Evolutionary conservation across 208 protist genomes (phyloP), one percentile per base, ranked within the genome.

Genomic region (Crithidia brevicula): DNA sequence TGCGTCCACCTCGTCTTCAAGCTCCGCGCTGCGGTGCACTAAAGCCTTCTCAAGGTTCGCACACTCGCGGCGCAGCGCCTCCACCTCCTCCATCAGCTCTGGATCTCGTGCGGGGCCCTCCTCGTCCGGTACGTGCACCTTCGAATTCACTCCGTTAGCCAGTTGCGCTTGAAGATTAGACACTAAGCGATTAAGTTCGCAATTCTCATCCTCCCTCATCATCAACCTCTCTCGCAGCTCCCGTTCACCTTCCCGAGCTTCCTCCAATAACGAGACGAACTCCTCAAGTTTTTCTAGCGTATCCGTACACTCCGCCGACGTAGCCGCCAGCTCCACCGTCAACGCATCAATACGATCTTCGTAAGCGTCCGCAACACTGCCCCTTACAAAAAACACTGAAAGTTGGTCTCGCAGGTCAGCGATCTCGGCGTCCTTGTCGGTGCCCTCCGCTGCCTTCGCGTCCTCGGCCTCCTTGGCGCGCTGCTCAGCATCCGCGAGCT

Each of bases 241-340:
- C 15, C 72, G 46, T 56, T 89, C 88, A 5, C 76, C 72, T 23
- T 77, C 71, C 0, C 84, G 74, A 11, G 84, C 73, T 15, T 52
- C 75, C 46, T 91, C 85, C 30, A 89, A 53, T n/a, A 89, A 50
- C 4, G 23, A 22, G 7, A 90, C 79, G 73, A 86, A 89, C 40
- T 93, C 83, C 58, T 90, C 83, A 8, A 93, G 57, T 34, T 79
- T 45, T 50, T 78, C 77, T 28, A 89, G 54, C 0, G 74, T 82
- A 15, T 89, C 78, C 1, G 80, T 83, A 46, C 77, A 82, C 65
- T 88, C 82, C 0, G 66, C 45, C 0, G 75, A 69, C 30, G 65
- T 65, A 22, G 62, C 68, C 18, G 81, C 77, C 22, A 88, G 59
- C 28, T 88, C 78, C 8, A 68, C 58, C 57, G 82, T 72, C 20